phyloP scores from a whole-genome alignment of 352 stramenopile species.

The Globisporangium cylindrosporum region DNA sequence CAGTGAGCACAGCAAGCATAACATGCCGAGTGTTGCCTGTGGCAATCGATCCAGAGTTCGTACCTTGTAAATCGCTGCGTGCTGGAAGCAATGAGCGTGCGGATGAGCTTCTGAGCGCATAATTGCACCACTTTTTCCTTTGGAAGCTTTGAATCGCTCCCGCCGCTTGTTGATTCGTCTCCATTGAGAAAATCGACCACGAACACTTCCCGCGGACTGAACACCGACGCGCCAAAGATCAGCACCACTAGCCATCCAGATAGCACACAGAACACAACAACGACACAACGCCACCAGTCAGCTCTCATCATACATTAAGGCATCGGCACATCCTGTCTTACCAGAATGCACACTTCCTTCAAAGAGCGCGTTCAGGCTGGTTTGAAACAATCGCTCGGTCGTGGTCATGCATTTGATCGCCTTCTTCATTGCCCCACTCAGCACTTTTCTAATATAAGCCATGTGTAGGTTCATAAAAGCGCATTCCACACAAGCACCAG shows the following conservation, averaged over 20 bases:
- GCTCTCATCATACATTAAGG: neutral
- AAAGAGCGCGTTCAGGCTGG: conserved; percentile 35
- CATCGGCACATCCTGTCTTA: neutral
- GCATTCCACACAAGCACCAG: neutral
- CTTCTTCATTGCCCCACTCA: conserved; percentile 39
- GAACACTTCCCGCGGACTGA: conserved; percentile 50
- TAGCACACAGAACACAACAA: neutral
- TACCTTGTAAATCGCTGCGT: conserved; percentile 20
- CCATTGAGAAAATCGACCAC: conserved; percentile 42
- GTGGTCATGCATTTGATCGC: conserved; percentile 43
- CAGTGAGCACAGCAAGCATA: neutral
- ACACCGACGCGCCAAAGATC: conserved; percentile 53
- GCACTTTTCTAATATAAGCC: conserved; percentile 19
- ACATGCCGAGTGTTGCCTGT: neutral
- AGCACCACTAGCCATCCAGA: conserved; percentile 39
- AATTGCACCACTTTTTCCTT: conserved; percentile 38
- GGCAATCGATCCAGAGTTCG: neutral
- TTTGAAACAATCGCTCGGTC: conserved; percentile 28
- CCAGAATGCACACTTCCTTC: conserved; percentile 32
- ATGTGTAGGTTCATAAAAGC: neutral
- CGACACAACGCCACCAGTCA: neutral
- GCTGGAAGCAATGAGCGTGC: conserved; percentile 34
- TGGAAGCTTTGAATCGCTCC: conserved; percentile 7
- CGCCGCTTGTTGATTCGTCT: neutral
- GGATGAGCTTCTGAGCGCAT: conserved; percentile 67